phyloP scores from a whole-genome alignment of 1,284 basidiomycete genomes.

The Melampsora americana region DNA sequence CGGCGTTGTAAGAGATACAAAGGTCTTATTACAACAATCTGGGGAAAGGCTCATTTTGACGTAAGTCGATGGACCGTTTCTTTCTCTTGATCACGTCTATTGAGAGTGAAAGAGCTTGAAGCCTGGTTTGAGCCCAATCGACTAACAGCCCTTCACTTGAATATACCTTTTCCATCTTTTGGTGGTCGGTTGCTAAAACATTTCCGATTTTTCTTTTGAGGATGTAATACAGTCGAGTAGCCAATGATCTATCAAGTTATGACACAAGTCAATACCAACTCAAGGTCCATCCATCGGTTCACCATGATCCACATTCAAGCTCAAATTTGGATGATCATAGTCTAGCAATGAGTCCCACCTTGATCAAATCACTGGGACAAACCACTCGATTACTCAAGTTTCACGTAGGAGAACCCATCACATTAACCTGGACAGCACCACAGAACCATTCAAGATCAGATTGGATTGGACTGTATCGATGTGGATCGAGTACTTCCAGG shows the following conservation, averaged over 20 bases:
- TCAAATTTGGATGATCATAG: conserved; percentile 55
- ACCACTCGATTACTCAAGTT: conserved; percentile 60
- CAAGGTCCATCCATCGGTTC: conserved; percentile 61
- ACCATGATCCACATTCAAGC: conserved; percentile 41
- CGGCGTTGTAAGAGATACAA: conserved; percentile 75
- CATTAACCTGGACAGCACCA: conserved; percentile 81
- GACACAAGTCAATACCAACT: conserved; percentile 75
- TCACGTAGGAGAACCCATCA: conserved; percentile 86
- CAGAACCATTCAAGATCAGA: conserved; percentile 83
- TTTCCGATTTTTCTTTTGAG: conserved; percentile 19
- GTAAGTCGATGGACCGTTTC: conserved; percentile 51
- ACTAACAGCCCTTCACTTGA: conserved; percentile 30
- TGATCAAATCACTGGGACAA: conserved; percentile 49
- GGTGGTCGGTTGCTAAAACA: neutral
- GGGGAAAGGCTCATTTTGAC: conserved; percentile 66
- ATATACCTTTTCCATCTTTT: too few relatives aligned
- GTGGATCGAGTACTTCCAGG: conserved; percentile 77
- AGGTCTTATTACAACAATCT: conserved; percentile 82
- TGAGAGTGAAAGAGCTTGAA: too few relatives aligned
- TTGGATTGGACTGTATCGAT: conserved; percentile 94
- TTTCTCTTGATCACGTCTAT: conserved; percentile 1
- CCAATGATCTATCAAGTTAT: conserved; percentile 72
- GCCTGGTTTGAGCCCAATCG: conserved; percentile 16
- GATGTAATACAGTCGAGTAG: conserved; percentile 65
- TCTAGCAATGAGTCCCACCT: neutral